Evolutionary conservation across 2,329 filamentous ascomycete species (phyloP).

Genomic region (Incumbomyces lentus): DNA sequence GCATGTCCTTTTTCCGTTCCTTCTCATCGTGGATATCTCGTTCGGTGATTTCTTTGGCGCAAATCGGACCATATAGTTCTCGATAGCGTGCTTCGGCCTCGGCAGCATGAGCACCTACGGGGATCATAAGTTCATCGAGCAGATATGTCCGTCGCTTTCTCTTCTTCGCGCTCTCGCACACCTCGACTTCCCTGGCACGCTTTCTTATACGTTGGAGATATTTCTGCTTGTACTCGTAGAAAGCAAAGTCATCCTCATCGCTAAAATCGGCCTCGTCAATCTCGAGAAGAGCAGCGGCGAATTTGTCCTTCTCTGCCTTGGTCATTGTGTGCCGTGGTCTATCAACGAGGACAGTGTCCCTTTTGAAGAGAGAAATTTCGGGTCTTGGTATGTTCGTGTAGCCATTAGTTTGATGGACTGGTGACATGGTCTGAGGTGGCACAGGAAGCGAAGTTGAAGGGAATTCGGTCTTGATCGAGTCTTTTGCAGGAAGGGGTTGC

Average conservation of each 20-base stretch:
- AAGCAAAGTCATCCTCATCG: conserved; percentile 46
- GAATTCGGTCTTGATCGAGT: conserved; percentile 25
- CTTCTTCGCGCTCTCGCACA: conserved; percentile 48
- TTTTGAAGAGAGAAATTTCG: conserved; percentile 35
- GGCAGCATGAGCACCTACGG: conserved; percentile 25
- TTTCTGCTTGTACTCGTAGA: conserved; percentile 42
- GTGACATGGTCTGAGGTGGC: conserved; percentile 15
- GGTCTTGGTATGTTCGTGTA: conserved; percentile 26
- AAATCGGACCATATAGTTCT: conserved; percentile 65
- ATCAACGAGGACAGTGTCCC: conserved; percentile 46
- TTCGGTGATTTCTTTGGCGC: conserved; percentile 75
- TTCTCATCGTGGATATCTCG: conserved; percentile 90
- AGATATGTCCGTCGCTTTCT: conserved; percentile 46
- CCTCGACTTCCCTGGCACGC: conserved; percentile 56
- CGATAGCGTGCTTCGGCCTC: conserved; percentile 68
- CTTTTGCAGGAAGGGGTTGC: conserved; percentile 20
- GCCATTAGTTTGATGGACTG: conserved; percentile 10
- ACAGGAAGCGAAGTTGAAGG: conserved; percentile 18
- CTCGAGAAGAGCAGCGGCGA: conserved; percentile 54
- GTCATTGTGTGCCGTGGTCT: conserved; percentile 47
- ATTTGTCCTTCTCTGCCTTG: conserved; percentile 55
- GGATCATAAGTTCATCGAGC: conserved; percentile 18
- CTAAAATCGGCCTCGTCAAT: conserved; percentile 48
- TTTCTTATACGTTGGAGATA: conserved; percentile 50
- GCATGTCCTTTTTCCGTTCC: conserved; percentile 99